A percentile compares a stretch with the other conserved stretches of the same genome.
Evolutionary conservation across 148 eudicot genomes (phyloP).

Genomic region (Cornus controversa): DNA sequence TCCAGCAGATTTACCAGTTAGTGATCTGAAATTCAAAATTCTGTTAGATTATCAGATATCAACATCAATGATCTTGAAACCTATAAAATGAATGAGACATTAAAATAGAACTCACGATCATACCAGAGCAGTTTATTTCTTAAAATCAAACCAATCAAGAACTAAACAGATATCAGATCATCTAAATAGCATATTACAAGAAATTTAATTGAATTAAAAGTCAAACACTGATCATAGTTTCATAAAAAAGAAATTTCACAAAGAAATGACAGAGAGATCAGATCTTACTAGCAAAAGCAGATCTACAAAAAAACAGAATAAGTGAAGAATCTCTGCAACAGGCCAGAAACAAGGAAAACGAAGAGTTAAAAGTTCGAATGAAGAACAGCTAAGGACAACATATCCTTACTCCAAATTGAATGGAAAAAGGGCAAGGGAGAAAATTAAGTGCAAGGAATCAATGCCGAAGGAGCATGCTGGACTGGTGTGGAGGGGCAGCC

Average conservation of each 20-base stretch:
- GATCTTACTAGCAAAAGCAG: conserved; percentile 8
- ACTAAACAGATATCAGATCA: neutral
- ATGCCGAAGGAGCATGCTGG: neutral
- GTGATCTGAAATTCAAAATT: neutral
- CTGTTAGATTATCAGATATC: neutral
- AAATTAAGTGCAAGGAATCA: neutral
- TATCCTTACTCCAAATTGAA: conserved; percentile 9
- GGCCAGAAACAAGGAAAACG: neutral
- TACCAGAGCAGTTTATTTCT: neutral
- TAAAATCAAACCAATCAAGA: conserved; percentile 1
- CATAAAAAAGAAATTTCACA: neutral
- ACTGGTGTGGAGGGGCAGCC: neutral
- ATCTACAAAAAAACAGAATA: conserved; percentile 8
- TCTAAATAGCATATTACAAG: neutral
- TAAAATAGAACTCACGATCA: neutral
- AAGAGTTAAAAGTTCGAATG: neutral
- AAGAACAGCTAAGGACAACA: neutral
- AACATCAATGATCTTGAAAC: neutral
- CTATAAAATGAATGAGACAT: neutral
- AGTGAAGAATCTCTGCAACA: conserved; percentile 11
- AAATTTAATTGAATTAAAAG: conserved; percentile 8
- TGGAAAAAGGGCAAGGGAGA: neutral
- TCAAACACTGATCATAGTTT: neutral
- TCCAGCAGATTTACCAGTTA: conserved; percentile 3
- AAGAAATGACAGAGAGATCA: neutral